Evolutionary conservation across 2,329 filamentous ascomycete genomes (phyloP), one percentile per base, ranked within the genome.

Genomic region (Rosellinia necatrix): DNA sequence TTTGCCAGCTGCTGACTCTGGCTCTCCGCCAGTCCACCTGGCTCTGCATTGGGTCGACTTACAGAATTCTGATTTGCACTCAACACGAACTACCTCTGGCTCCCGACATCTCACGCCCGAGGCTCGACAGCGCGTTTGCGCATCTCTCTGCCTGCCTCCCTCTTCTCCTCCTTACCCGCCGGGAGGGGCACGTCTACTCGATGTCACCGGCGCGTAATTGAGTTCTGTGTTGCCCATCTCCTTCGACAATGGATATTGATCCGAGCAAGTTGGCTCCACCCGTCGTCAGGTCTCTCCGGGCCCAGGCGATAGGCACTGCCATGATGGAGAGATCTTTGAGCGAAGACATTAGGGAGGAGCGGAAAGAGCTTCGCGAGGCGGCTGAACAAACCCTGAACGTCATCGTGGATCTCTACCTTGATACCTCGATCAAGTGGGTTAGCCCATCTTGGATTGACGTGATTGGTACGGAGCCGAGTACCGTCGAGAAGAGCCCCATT

Each of bases 321-420:
- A 87, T 87, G 84, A 87, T 87, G 84, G 81, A 84, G 71, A 77
- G 85, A 55, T 81, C 91, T 10, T 78, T 94, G 64, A 97, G 90
- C 75, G 86, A 92, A 74, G 88, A 96, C 72, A 97, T 97, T 67
- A 88, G 91, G 66, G 91, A 96, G 70, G 92, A 97, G 77, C 85
- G 92, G 60, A 90, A 96, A 71, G 93, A 97, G 71, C 82, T 99
- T 65, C 92, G 92, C 70, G 91, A 96, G 77, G 94, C 93, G 35
- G 94, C 93, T 47, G 93, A 97, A 75, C 91, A 97, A 77, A 97
- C 92, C 19, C 81, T 96, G 71, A 99, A 97, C 74, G 90, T 96
- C 62, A 96, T 99, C 71, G 83, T 99, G 70, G 93, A 99, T 76
- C 81, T 99, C 63, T 91, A 92, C 68, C 82, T 97, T 53, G 90